phyloP scores from a whole-genome alignment of 768 basidiomycete species.

The Russula lepida region DNA sequence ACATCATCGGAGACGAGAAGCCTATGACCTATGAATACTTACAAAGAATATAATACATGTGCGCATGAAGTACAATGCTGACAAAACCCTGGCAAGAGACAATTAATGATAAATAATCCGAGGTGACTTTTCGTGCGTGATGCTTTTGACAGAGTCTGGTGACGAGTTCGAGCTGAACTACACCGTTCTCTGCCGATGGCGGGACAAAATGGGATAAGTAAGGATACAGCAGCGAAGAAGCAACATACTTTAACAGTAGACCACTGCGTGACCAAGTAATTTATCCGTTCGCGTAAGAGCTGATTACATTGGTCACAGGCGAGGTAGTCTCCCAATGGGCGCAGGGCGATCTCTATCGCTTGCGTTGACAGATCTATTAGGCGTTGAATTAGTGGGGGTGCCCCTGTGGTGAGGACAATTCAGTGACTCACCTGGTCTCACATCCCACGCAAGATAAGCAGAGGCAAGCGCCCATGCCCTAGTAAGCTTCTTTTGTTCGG shows the following conservation, averaged over 20 bases:
- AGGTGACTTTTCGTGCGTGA: neutral
- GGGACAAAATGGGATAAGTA: neutral
- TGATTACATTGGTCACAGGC: constrained; percentile 60
- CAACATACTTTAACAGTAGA: constrained; percentile 61
- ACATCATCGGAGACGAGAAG: neutral
- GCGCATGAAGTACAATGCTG: neutral
- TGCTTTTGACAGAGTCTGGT: neutral
- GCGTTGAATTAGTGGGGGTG: neutral
- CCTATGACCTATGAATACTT: neutral
- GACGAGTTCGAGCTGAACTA: neutral
- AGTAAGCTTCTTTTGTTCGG: constrained; percentile 70
- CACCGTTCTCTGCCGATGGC: constrained; percentile 9
- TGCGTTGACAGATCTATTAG: constrained; percentile 59
- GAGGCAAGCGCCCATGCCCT: constrained; percentile 77
- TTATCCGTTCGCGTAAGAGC: constrained; percentile 56
- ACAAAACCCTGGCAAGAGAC: neutral
- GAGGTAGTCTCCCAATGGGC: constrained; percentile 60
- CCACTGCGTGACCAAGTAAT: constrained; percentile 65
- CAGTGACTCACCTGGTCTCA: constrained; percentile 53
- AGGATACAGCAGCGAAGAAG: neutral
- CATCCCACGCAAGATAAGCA: constrained; percentile 80
- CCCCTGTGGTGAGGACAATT: neutral
- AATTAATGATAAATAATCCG: neutral
- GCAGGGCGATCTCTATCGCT: constrained; percentile 63
- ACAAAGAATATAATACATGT: neutral